Base-by-base conservation (phyloP, 169 alveolate species). In the Cryptosporidium xiaoi region DNA sequence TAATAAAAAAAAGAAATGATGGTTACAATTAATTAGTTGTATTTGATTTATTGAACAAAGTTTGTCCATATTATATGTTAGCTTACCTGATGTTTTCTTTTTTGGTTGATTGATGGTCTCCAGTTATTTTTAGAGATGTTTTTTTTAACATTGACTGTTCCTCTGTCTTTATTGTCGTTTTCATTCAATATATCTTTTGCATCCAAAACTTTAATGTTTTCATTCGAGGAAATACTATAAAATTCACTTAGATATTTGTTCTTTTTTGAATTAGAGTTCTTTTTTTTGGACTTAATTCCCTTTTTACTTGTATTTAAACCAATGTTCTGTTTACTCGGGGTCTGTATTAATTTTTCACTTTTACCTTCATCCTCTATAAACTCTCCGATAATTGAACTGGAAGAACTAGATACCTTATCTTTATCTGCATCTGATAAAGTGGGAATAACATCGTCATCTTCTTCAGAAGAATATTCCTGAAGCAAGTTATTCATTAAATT, bases 21-120 rank as follows among this genome's bases (percentile, higher is more conserved):
- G 34, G 8, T 33, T 24, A 10, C 48, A 8, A 8, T 40, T 40
- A 40, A 40, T 40, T 40, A 8, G 48, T 40, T 40, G 48, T 40
- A 6, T 8, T 40, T 3, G 48, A 8, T 40, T 40, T 40, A 3
- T 3, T 8, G 10, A 8, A 40, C 48, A 40, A 40, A 8, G 4
- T 40, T 40, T 40, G 10, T 40, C 48, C 48, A 40, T 40, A 40
- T 3, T 6, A 3, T 40, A 40, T 40, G 10, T 2, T n/a, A 27
- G 56, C 87, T 48, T 60, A 77, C 87, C 71, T 77, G 87, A 51
- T 77, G 87, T 62, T 77, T 77, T 46, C 87, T 56, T 56, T 77
- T 77, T 40, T 77, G 87, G 51, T 77, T 55, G 29, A 60, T 33
- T 5, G 65, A 60, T 55, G 87, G 50, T 77, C 71, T 77, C 44